Evolutionary conservation across 2,329 filamentous ascomycete genomes (phyloP).

Genomic region (Fusarium nygamai): DNA sequence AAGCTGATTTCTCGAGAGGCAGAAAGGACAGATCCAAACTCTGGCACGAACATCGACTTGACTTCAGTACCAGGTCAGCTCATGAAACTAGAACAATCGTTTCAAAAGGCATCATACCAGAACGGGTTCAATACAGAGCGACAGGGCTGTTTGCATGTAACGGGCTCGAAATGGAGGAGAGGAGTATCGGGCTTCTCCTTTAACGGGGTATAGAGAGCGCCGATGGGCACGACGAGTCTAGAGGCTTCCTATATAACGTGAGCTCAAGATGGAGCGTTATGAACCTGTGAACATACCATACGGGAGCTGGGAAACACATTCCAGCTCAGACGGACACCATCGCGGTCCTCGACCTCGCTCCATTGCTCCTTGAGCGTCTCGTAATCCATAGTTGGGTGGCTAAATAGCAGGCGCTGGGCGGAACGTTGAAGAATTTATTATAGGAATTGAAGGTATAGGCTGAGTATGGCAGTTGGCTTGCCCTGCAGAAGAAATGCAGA

Average conservation of each 20-base stretch:
- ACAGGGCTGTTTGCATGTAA: constrained; percentile 96
- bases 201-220: constrained; percentile 91
- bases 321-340: constrained; percentile 97
- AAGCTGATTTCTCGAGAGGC: constrained; percentile 82
- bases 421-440: not conserved
- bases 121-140: constrained; percentile 96
- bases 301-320: constrained; percentile 98
- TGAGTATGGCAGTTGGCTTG: not conserved
- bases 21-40: constrained; percentile 91
- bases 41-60: constrained; percentile 86
- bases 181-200: constrained; percentile 94
- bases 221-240: constrained; percentile 93
- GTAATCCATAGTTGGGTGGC: constrained; percentile 76
- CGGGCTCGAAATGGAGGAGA: constrained; percentile 92
- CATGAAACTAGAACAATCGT: not conserved
- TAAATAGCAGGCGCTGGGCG: not conserved
- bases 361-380: constrained; percentile 94
- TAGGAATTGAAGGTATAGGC: not conserved
- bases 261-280: not conserved
- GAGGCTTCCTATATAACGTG: constrained; percentile 78
- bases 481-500: not conserved
- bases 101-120: constrained; percentile 70
- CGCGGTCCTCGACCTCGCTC: constrained; percentile 95
- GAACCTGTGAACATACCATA: constrained; percentile 72
- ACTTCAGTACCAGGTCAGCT: constrained; percentile 55